Evolutionary conservation across 1,284 basidiomycete genomes (phyloP), one percentile per base, ranked within the genome.

Genomic region (Ganoderma sinense): DNA sequence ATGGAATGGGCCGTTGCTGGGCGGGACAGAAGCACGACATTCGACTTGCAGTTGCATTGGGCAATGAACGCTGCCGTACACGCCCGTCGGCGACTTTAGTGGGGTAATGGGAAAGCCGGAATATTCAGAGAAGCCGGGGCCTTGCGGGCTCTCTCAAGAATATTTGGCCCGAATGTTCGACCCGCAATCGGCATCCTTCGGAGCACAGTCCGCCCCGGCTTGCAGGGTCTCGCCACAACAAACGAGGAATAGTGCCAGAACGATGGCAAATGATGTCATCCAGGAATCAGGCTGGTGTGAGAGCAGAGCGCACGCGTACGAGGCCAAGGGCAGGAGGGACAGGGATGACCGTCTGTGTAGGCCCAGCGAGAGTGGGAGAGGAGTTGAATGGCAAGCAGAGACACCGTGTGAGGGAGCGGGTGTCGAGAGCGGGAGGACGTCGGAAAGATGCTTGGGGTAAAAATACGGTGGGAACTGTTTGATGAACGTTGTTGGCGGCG

Each of bases 231-330:
- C 18, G 51, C 39, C 62, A 53, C 10, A 29, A 58, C 56, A 1
- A 48, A 40, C 48, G 60, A 26, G 60, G 64, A 59, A 39, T 61
- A 65, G 65, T 31, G 64, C 39, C 20, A 59, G 18, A 11, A 23
- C 53, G 40, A 43, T 20, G 43, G 23, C 29, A 53, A 11, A 67
- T 70, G 71, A 73, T 69, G 67, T 73, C 71, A 73, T 63, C 59
- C 53, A 61, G 20, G 29, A 10, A 39, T 39, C 36, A 11, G 36
- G 36, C 7, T 18, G 64, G 59, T 31, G 23, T 31, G 58, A 43
- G 26, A 53, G n/a, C 29, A n/a, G 48, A 31, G 59, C 23, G 51
- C 23, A 20, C 13, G 59, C 23, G 51, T 18, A 20, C 13, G 53
- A 29, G n/a, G 48, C n/a, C 23, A 53, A n/a, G 55, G 60, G 10